A percentile compares a stretch with the other conserved stretches of the same genome.
Evolutionary conservation across 2,329 filamentous ascomycete species (phyloP).

Genomic region (Pestalotiopsis sp.): DNA sequence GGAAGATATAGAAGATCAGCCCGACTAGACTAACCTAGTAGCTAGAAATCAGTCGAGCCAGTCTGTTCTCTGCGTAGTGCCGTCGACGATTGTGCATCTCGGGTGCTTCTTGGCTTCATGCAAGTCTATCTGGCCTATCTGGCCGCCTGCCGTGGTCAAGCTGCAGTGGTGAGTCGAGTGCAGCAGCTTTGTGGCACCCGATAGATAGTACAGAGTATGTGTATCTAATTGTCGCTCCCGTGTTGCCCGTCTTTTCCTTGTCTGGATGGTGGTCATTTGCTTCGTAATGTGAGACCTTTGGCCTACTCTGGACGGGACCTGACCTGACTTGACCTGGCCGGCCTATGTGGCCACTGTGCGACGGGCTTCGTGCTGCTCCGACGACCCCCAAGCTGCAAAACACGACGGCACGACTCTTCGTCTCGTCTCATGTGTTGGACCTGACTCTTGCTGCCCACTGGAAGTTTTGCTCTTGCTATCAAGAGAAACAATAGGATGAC

Average conservation of each 20-base stretch:
- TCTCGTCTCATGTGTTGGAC: background rate
- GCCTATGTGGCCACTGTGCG: background rate
- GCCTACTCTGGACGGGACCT: background rate
- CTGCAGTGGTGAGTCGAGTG: background rate
- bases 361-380: background rate
- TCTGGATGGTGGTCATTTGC: background rate
- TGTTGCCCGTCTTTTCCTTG: background rate
- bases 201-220: background rate
- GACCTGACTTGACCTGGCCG: no score
- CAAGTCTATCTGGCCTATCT: background rate
- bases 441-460: background rate
- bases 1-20: background rate
- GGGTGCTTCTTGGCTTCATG: conserved; percentile 4
- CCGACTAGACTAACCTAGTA: background rate
- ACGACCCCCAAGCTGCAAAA: background rate
- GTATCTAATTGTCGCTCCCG: background rate
- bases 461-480: background rate
- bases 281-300: background rate
- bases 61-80: background rate
- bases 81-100: background rate
- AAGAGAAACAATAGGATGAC: background rate
- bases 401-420: background rate
- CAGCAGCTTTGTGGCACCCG: background rate
- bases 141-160: background rate
- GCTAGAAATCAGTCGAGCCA: background rate